phyloP scores from a whole-genome alignment of 2,329 filamentous ascomycete genomes.

The Cladorrhinum sp. region DNA sequence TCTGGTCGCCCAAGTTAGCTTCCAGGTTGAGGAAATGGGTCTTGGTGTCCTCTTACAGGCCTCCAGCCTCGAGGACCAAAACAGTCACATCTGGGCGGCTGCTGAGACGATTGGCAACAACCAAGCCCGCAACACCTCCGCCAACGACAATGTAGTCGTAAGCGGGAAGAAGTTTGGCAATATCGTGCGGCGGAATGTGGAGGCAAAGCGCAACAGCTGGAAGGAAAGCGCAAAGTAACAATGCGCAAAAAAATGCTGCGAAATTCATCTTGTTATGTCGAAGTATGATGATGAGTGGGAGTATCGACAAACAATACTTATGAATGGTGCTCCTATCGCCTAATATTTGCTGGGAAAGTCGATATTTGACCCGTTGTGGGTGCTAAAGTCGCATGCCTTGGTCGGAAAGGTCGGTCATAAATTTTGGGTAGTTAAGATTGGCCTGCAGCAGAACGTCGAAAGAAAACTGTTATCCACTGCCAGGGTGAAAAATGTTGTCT shows the following conservation, averaged over 20 bases:
- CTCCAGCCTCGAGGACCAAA: slow-evolving; percentile 27
- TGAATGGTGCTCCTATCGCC: background rate
- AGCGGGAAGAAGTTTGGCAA: slow-evolving; percentile 10
- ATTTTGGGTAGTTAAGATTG: background rate
- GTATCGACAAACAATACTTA: slow-evolving; percentile 5
- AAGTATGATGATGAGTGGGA: background rate
- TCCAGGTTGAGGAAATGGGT: background rate
- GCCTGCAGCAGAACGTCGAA: background rate
- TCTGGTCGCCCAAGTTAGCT: slow-evolving; percentile 3
- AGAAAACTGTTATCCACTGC: background rate
- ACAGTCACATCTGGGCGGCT: slow-evolving; percentile 38
- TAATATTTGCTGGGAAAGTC: background rate
- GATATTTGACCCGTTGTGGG: background rate
- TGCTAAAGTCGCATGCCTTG: too few species aligned
- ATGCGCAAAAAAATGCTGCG: background rate
- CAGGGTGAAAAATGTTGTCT: background rate
- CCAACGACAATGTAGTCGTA: slow-evolving; percentile 43
- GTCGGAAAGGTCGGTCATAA: background rate
- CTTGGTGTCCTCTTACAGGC: slow-evolving; percentile 17
- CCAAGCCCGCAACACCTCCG: slow-evolving; percentile 52
- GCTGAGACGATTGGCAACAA: slow-evolving; percentile 46
- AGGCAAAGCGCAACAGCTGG: background rate
- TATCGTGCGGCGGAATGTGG: slow-evolving; percentile 10
- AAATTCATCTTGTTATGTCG: slow-evolving; percentile 8
- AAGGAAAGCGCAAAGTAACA: slow-evolving; percentile 5